phyloP scores from a whole-genome alignment of 495 filamentous ascomycete genomes.

The Neurospora sp. region DNA sequence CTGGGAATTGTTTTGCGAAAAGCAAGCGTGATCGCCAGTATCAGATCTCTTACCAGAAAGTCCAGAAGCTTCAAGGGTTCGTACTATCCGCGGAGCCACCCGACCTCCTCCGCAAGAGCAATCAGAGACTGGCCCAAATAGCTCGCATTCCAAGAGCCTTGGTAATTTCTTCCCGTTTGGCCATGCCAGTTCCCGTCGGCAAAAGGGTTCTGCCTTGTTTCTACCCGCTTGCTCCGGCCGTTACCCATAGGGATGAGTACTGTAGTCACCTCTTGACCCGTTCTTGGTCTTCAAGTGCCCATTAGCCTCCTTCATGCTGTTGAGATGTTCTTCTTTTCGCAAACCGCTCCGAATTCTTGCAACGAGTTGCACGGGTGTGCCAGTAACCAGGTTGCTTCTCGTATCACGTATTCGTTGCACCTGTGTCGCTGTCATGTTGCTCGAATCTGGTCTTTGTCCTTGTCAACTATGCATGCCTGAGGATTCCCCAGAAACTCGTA shows the following conservation, averaged over 20 bases:
- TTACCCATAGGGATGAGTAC: background rate
- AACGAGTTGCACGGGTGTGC: background rate
- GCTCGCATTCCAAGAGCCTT: background rate
- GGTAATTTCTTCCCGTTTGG: background rate
- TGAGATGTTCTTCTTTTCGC: background rate
- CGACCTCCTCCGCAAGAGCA: background rate
- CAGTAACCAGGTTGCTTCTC: background rate
- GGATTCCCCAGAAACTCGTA: background rate
- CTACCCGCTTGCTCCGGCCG: background rate
- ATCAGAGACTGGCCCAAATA: background rate
- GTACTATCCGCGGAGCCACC: background rate
- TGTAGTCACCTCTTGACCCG: background rate
- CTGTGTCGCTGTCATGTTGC: background rate
- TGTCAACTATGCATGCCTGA: background rate
- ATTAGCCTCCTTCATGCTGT: background rate
- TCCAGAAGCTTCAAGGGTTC: background rate
- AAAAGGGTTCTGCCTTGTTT: background rate
- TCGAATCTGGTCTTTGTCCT: background rate
- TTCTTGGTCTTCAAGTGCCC: background rate
- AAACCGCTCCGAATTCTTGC: background rate
- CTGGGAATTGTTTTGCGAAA: background rate
- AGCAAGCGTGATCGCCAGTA: background rate
- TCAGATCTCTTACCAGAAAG: background rate
- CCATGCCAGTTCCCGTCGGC: background rate
- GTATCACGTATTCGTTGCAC: background rate